Conservation (phyloP, 2,329 filamentous ascomycete species). For the Rachicladosporium sp. region DNA sequence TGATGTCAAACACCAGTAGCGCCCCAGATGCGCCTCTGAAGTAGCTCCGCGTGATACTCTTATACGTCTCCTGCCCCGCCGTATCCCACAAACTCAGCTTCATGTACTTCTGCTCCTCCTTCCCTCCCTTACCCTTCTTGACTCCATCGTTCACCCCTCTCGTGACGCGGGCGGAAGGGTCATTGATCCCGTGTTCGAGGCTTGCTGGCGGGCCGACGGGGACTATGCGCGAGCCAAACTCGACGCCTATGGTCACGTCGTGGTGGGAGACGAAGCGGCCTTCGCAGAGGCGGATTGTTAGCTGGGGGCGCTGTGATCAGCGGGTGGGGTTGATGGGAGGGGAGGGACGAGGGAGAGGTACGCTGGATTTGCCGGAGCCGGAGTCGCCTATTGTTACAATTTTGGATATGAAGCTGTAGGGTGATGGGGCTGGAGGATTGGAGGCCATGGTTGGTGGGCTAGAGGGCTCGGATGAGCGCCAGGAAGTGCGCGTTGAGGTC, state of each 20-base stretch:
- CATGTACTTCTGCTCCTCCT: slow-evolving; percentile 59
- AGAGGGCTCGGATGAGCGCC: no score
- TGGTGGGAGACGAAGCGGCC: slow-evolving; percentile 88
- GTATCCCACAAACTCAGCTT: slow-evolving; percentile 93
- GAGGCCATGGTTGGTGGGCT: slow-evolving; percentile 6
- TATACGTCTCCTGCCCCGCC: slow-evolving; percentile 93
- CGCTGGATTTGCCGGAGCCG: slow-evolving; percentile 82
- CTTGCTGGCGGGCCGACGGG: slow-evolving; percentile 75
- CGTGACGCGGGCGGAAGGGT: slow-evolving; percentile 24
- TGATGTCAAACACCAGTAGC: slow-evolving; percentile 90
- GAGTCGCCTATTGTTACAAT: slow-evolving; percentile 96
- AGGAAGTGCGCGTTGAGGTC: no score
- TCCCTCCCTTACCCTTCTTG: slow-evolving; percentile 11
- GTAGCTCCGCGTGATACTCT: slow-evolving; percentile 87
- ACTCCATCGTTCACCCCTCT: slow-evolving; percentile 9
- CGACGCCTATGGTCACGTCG: slow-evolving; percentile 94
- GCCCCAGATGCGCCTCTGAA: slow-evolving; percentile 71
- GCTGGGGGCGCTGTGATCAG: slow-evolving; percentile 28
- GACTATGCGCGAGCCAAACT: slow-evolving; percentile 88
- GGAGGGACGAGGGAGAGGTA: slow-evolving; percentile 24
- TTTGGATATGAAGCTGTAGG: slow-evolving; percentile 99
- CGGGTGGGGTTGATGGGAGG: slow-evolving; percentile 6
- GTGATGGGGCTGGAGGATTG: slow-evolving; percentile 29
- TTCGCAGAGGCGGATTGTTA: slow-evolving; percentile 92
- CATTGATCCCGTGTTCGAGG: slow-evolving; percentile 43